Percentiles rank a stretch among this genome's conserved stretches.
Evolutionary conservation across 352 stramenopile genomes (phyloP).

Genomic region (Phytophthora quininea): DNA sequence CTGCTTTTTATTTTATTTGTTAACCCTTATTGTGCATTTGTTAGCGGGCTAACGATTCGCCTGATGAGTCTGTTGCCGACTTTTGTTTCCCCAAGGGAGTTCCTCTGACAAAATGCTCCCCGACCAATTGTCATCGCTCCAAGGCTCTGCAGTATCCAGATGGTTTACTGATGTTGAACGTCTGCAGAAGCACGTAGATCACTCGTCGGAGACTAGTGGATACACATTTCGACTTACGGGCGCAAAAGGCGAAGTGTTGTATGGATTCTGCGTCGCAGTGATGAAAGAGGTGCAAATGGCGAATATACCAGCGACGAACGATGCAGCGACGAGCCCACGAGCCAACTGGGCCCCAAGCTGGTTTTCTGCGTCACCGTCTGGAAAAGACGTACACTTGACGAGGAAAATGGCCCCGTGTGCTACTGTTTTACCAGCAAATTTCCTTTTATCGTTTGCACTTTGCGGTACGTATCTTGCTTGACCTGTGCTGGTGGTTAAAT

Average conservation of each 20-base stretch:
- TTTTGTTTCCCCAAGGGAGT: constrained; percentile 86
- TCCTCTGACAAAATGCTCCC: constrained; percentile 61
- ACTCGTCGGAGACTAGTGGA: constrained; percentile 62
- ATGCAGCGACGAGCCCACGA: constrained; percentile 19
- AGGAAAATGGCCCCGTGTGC: constrained; percentile 66
- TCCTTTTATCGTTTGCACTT: constrained; percentile 87
- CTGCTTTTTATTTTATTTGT: constrained; percentile 3
- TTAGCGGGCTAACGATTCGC: constrained; percentile 37
- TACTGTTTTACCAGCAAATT: constrained; percentile 91
- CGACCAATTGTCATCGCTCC: constrained; percentile 53
- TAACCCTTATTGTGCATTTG: neutral
- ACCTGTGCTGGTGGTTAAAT: neutral
- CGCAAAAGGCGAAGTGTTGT: constrained; percentile 82
- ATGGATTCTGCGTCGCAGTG: constrained; percentile 79
- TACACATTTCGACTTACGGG: constrained; percentile 88
- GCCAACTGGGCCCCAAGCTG: constrained; percentile 19
- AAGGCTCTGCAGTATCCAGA: constrained; percentile 62
- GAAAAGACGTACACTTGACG: constrained; percentile 15
- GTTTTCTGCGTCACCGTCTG: constrained; percentile 23
- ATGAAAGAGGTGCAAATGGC: constrained; percentile 51
- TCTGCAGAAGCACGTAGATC: constrained; percentile 67
- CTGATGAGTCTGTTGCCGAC: constrained; percentile 64
- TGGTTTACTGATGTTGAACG: constrained; percentile 73
- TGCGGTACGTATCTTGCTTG: constrained; percentile 39
- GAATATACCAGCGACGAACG: constrained; percentile 4